These are phyloP conservation scores for Globisporangium radiosum DNA, from an alignment of 352 stramenopile genomes.

Conservation along the genomic window DNA sequence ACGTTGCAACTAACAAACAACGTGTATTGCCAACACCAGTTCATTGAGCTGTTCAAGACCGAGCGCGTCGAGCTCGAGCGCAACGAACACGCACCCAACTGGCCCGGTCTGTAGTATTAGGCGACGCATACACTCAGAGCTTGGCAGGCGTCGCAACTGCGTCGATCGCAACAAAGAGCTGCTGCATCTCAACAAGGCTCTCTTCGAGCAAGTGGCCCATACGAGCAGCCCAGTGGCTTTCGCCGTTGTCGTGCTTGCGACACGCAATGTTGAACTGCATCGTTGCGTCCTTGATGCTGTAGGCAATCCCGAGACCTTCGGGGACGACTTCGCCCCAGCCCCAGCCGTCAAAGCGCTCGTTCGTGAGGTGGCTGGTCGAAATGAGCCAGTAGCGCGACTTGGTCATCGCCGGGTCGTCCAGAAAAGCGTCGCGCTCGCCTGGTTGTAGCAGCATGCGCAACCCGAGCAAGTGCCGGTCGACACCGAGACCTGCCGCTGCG, in stretches of 20 bases:
- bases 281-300: conserved; percentile 75
- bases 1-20: not conserved
- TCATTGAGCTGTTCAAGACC: conserved; percentile 83
- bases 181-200: conserved; percentile 73
- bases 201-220: conserved; percentile 74
- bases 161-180: conserved; percentile 35
- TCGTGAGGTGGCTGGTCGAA: conserved; percentile 75
- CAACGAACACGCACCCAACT: conserved; percentile 52
- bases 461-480: conserved; percentile 93
- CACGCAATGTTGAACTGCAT: conserved; percentile 84
- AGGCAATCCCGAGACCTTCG: conserved; percentile 72
- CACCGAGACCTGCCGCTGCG: conserved; percentile 70
- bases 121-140: conserved; percentile 17
- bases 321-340: conserved; percentile 79
- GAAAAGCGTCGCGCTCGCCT: conserved; percentile 51
- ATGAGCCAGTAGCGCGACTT: conserved; percentile 70
- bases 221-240: conserved; percentile 25
- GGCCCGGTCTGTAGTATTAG: conserved; percentile 27
- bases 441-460: conserved; percentile 60
- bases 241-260: conserved; percentile 27
- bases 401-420: conserved; percentile 64
- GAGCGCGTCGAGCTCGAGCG: conserved; percentile 56
- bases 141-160: conserved; percentile 13
- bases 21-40: conserved; percentile 23
- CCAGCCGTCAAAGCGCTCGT: conserved; percentile 81